phyloP scores from a whole-genome alignment of 805 yeast genomes.

The Starmera pachycereana region DNA sequence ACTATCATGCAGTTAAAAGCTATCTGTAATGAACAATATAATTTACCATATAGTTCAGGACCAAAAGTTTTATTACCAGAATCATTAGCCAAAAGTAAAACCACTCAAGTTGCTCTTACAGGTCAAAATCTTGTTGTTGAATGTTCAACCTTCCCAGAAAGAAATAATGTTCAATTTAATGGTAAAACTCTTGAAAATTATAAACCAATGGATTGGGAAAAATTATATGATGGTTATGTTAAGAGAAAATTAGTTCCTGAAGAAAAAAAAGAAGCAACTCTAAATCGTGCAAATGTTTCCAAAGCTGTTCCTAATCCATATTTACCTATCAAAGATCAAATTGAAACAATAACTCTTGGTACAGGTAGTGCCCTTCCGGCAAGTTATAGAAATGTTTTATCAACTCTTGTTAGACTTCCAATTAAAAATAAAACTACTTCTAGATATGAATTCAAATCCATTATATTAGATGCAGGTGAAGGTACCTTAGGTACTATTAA shows the following conservation, averaged over 20 bases:
- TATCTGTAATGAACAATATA: slow-evolving; percentile 31
- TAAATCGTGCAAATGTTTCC: slow-evolving; percentile 9
- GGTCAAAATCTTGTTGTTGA: slow-evolving; percentile 14
- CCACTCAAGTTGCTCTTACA: slow-evolving; percentile 8
- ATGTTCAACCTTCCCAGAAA: slow-evolving; percentile 7
- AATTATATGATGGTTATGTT: slow-evolving; percentile 17
- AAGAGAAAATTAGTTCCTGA: slow-evolving; percentile 9
- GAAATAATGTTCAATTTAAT: slow-evolving; percentile 8
- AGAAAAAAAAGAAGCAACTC: slow-evolving; percentile 5
- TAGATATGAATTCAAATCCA: slow-evolving; percentile 26
- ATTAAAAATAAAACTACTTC: slow-evolving; percentile 14
- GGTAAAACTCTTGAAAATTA: slow-evolving; percentile 3
- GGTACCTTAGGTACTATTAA: slow-evolving; percentile 68
- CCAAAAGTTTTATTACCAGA: slow-evolving; percentile 20
- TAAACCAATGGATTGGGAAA: slow-evolving; percentile 17
- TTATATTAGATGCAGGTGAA: slow-evolving; percentile 92
- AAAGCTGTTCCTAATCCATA: slow-evolving; percentile 6
- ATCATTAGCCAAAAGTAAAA: slow-evolving; percentile 9
- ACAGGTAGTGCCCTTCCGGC: slow-evolving; percentile 93
- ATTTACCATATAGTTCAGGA: slow-evolving; percentile 25
- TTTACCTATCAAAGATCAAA: slow-evolving; percentile 34
- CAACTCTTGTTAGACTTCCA: slow-evolving; percentile 70
- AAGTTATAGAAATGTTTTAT: slow-evolving; percentile 72
- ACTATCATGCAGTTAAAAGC: slow-evolving; percentile 47
- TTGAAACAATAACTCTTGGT: slow-evolving; percentile 71